Evolutionary conservation across 108 stramenopile species (phyloP).

Genomic region (Conticribra weissflogii): DNA sequence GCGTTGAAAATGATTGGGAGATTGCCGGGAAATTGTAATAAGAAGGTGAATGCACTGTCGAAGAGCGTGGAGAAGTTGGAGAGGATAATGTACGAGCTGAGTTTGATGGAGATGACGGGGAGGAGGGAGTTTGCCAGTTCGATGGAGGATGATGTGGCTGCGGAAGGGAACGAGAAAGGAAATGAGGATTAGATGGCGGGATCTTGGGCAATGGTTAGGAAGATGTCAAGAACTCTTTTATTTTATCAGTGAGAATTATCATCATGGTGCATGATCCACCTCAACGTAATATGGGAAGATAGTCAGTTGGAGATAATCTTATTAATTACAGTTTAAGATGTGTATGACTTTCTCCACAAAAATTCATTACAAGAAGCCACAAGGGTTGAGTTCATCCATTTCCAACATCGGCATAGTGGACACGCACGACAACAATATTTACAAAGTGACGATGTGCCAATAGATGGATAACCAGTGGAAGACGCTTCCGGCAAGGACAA

Average conservation of each 20-base stretch:
- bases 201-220: too few relatives aligned
- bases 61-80: constrained; percentile 76
- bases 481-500: constrained; percentile 77
- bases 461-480: constrained; percentile 80
- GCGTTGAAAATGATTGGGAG: constrained; percentile 58
- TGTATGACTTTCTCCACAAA: too few relatives aligned
- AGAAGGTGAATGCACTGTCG: constrained; percentile 72
- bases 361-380: background rate
- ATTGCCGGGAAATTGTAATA: constrained; percentile 51
- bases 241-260: too few relatives aligned
- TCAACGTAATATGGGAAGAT: too few relatives aligned
- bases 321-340: too few relatives aligned
- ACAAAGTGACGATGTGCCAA: constrained; percentile 54
- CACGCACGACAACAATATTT: too few relatives aligned
- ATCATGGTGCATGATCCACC: too few relatives aligned
- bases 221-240: too few relatives aligned
- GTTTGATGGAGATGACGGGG: constrained; percentile 72
- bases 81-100: constrained; percentile 85
- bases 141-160: constrained; percentile 7
- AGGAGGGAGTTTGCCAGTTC: constrained; percentile 36
- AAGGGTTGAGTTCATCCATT: background rate
- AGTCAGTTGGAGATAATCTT: too few relatives aligned
- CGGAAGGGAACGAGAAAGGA: background rate
- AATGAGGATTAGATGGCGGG: constrained; percentile 1
- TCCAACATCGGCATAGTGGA: too few relatives aligned